These are phyloP conservation scores for Hemileia vastatrix DNA, from an alignment of 1,284 basidiomycete genomes.

Conservation along the genomic window DNA sequence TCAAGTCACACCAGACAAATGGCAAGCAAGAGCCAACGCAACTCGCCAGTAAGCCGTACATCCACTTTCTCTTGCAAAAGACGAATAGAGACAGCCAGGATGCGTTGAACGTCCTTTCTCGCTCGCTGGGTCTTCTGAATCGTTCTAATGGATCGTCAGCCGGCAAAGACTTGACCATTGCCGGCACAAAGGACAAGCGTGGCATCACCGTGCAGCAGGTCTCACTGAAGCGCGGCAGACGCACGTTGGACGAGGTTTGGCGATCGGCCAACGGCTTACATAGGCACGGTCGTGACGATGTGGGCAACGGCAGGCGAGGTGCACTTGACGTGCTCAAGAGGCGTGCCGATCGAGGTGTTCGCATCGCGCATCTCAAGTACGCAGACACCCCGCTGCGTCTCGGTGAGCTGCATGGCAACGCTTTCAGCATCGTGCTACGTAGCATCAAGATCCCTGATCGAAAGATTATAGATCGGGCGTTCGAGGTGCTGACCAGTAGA, in stretches of 20 bases:
- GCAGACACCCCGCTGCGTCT: conserved; percentile 69
- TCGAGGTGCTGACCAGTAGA: conserved; percentile 67
- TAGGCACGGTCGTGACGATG: conserved; percentile 17
- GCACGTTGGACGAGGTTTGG: conserved; percentile 62
- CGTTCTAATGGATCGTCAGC: conserved; percentile 42
- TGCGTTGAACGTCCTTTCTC: conserved; percentile 66
- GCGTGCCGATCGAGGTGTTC: conserved; percentile 74
- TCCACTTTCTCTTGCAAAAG: conserved; percentile 94
- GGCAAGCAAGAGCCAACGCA: conserved; percentile 2
- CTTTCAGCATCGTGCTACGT: conserved; percentile 82
- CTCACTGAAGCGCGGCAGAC: conserved; percentile 66
- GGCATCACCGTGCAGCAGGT: conserved; percentile 91
- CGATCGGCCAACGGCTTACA: conserved; percentile 27
- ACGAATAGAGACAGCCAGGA: conserved; percentile 96
- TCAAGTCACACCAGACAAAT: background rate
- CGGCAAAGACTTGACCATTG: conserved; percentile 70
- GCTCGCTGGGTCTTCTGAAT: conserved; percentile 60
- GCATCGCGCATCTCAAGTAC: conserved; percentile 81
- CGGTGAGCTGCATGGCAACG: conserved; percentile 89
- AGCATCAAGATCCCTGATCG: conserved; percentile 67
- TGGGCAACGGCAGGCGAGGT: conserved; percentile 18
- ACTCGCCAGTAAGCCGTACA: conserved; percentile 54
- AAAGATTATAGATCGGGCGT: conserved; percentile 61
- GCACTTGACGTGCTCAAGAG: conserved; percentile 49
- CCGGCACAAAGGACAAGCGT: conserved; percentile 95